Evolutionary conservation across 805 yeast species (phyloP), one percentile per base, ranked within the genome.

Genomic region (Cyberlindnera galapagoensis): DNA sequence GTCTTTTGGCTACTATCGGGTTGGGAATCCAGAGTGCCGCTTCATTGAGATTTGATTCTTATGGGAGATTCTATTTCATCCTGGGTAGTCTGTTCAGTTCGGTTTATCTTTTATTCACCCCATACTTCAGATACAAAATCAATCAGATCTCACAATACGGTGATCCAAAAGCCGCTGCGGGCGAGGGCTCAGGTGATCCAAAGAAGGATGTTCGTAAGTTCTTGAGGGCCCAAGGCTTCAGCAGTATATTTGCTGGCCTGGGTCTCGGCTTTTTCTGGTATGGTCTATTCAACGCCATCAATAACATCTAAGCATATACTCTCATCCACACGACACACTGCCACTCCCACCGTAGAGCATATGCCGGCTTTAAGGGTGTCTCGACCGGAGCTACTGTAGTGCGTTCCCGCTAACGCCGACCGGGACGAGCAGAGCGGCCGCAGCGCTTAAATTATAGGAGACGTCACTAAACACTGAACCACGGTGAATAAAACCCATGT

Each of bases 1-100:
- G 37, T 7, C 16, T 35, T n/a, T 21, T 37, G n/a, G 39, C 38
- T 7, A 31, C 43, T 11, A 26, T 42, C 13, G 40, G 33, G 6
- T 36, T 38, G 18, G 47, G 51, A 13, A 17, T 40, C 22, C 18
- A 36, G 21, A 26, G 39, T 11, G 47, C 42, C 10, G 10, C 26
- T 4, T 23, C 30, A 9, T 28, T 44, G 7, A 45, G 46, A 16
- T 34, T 36, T 18, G 33, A 30, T 2, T 42, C 45, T 7, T 31
- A 32, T 30, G 34, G 43, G 3, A 35, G 44, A 30, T 40, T 42
- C 20, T 46, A 40, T 33, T 46, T 38, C 33, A 34, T 40, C 26
- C 10, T 39, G 17, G 51, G 51, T 11, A 23, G 37, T 4, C 23
- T 38, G 12, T 31, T 41, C 21, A 36, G 38, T 6, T 20, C 39